These are phyloP conservation scores for Bolboschoenus planiculmis DNA, from an alignment of 176 grass and related monocot species.

Conservation along the genomic window DNA sequence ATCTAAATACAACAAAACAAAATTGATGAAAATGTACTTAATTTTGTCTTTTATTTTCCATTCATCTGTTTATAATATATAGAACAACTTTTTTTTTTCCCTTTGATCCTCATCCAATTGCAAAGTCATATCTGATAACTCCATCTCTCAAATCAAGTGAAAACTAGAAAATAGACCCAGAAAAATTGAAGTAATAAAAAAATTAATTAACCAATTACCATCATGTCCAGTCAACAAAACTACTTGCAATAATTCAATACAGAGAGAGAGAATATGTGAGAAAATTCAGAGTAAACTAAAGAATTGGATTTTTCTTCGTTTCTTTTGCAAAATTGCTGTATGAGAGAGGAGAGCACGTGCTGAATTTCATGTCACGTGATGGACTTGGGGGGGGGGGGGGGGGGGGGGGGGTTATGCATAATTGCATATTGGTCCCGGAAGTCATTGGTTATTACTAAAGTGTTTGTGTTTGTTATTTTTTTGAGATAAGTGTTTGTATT, in stretches of 20 bases:
- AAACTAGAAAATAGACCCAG: neutral
- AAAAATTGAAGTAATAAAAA: neutral
- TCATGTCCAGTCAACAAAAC: neutral
- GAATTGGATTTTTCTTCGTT: neutral
- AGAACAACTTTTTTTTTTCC: no score
- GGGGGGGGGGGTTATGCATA: no score
- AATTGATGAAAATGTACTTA: no score
- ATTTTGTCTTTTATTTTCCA: no score
- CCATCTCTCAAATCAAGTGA: neutral
- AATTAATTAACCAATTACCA: slow-evolving; percentile 1
- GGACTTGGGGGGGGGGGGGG: no score
- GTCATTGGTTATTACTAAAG: neutral
- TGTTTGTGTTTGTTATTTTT: neutral
- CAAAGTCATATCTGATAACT: neutral
- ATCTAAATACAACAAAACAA: no score
- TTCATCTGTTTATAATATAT: no score
- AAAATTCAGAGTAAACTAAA: neutral
- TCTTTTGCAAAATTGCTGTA: neutral
- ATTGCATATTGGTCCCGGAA: neutral
- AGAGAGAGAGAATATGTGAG: neutral
- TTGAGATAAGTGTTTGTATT: no score
- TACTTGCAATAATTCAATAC: neutral
- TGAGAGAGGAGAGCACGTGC: neutral
- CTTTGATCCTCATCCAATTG: neutral
- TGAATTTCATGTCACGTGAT: neutral